Conservation (phyloP, 2,329 filamentous ascomycete genomes). For the Paecilomyces sp. region DNA sequence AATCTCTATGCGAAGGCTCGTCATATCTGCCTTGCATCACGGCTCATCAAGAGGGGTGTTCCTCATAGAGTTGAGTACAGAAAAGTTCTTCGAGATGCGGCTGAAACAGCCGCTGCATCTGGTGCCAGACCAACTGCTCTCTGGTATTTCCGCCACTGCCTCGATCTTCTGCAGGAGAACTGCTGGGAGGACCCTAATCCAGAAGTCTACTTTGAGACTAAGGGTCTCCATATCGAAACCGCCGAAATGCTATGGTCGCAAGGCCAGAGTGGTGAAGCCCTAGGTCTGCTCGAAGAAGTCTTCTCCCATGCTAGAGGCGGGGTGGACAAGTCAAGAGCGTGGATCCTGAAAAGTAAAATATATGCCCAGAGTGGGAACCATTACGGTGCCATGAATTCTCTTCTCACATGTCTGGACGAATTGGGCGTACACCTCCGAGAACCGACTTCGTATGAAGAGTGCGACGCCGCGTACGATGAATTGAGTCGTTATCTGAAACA, state of each 20-base stretch:
- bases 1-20: constrained; percentile 66
- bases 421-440: constrained; percentile 62
- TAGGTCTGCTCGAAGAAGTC: constrained; percentile 60
- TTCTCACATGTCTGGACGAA: constrained; percentile 64
- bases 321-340: constrained; percentile 76
- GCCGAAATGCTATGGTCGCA: constrained; percentile 80
- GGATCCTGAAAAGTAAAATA: constrained; percentile 74
- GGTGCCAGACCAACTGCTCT: constrained; percentile 76
- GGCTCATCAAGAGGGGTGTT: constrained; percentile 64
- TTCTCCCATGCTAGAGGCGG: constrained; percentile 63
- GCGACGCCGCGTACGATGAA: constrained; percentile 65
- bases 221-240: constrained; percentile 68
- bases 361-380: constrained; percentile 68
- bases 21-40: constrained; percentile 71
- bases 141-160: constrained; percentile 71
- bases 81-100: constrained; percentile 70
- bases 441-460: constrained; percentile 64
- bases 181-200: constrained; percentile 64
- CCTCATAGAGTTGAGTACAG: constrained; percentile 59
- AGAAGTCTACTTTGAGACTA: constrained; percentile 81
- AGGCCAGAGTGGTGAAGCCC: constrained; percentile 61
- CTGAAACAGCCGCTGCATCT: constrained; percentile 69
- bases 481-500: constrained; percentile 54
- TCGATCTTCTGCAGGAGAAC: constrained; percentile 69
- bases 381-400: constrained; percentile 57